These are phyloP conservation scores for Neurospora terricola DNA, from an alignment of 495 filamentous ascomycete species.

Conservation along the genomic window DNA sequence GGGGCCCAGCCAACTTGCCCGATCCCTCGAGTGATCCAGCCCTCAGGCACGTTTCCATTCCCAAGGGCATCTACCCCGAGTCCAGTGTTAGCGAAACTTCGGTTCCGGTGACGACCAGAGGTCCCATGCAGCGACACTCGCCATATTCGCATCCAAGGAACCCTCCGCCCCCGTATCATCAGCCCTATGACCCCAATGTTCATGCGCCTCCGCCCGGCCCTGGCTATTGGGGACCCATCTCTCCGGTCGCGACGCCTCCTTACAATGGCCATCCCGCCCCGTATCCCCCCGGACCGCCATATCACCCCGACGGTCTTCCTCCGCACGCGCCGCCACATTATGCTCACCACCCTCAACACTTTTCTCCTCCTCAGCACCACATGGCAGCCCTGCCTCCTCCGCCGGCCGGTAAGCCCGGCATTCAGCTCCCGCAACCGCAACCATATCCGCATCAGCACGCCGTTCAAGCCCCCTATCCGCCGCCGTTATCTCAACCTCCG, in stretches of 20 bases:
- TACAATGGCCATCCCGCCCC: conserved; percentile 18
- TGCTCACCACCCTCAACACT: neutral
- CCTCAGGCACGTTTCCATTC: conserved; percentile 74
- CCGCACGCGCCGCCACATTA: conserved; percentile 5
- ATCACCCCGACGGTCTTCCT: conserved; percentile 6
- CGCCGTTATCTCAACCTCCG: neutral
- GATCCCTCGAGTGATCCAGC: conserved; percentile 71
- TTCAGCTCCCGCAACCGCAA: conserved; percentile 12
- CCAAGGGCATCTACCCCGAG: conserved; percentile 93
- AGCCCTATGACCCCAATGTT: conserved; percentile 36
- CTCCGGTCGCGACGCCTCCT: conserved; percentile 38
- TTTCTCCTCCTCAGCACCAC: neutral
- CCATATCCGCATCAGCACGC: conserved; percentile 11
- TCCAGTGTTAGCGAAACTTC: conserved; percentile 84
- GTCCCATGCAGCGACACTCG: conserved; percentile 37
- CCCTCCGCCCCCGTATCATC: conserved; percentile 35
- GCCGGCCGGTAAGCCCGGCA: neutral
- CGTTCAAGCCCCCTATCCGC: conserved; percentile 15
- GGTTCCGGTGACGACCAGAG: conserved; percentile 31
- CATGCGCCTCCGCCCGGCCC: conserved; percentile 31
- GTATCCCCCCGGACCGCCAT: conserved; percentile 1
- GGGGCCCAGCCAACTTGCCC: conserved; percentile 54
- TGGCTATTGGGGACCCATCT: conserved; percentile 58
- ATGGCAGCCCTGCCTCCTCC: conserved; percentile 2
- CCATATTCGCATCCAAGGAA: conserved; percentile 26